Evolutionary conservation across 495 filamentous ascomycete genomes (phyloP), one percentile per base, ranked within the genome.

Genomic region (Bryoglossum gracile): DNA sequence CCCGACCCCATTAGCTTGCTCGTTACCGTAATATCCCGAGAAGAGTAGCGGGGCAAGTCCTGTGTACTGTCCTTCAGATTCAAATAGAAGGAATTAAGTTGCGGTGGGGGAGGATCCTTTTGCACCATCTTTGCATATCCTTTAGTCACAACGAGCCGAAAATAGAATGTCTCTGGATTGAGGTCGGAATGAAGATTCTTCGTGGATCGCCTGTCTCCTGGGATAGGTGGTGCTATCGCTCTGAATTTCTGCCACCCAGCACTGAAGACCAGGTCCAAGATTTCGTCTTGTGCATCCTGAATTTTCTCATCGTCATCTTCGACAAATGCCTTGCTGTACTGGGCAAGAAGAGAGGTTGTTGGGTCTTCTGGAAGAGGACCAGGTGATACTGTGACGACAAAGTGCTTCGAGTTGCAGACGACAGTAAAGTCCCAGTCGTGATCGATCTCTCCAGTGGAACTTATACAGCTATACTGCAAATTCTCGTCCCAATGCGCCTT

Each of bases 331-430:
- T 45, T 28, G 18, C 17, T 33, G 25, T 45, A 45, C 23, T 18
- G 22, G 13, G 42, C 4, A 14, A 45, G 13, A 8, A 45, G 25
- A 8, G 22, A 14, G 17, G 21, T 46, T 35, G 30, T 36, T 35
- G 5, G 10, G 28, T 35, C 32, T 3, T 46, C 32, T 25, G 26
- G 28, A 32, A 8, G 22, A 16, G 43, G 30, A n/a, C 17, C 18
- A 8, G 32, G 28, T 4, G 9, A 35, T 14, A 46, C 43, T 35
- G 43, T 36, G 4, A 46, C 43, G 16, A 46, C 19, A 17, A 46
- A 46, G 43, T n/a, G 26, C 28, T 46, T 46, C 6, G 11, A n/a
- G 43, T 46, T 46, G 24, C 43, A 46, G 5, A 46, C 18, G 43
- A 46, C 24, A 24, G 43, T 46, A 46, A 46, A 46, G 32, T 46